Evolutionary conservation across 73 alveolate species (phyloP).

Genomic region (Stentor coeruleus): DNA sequence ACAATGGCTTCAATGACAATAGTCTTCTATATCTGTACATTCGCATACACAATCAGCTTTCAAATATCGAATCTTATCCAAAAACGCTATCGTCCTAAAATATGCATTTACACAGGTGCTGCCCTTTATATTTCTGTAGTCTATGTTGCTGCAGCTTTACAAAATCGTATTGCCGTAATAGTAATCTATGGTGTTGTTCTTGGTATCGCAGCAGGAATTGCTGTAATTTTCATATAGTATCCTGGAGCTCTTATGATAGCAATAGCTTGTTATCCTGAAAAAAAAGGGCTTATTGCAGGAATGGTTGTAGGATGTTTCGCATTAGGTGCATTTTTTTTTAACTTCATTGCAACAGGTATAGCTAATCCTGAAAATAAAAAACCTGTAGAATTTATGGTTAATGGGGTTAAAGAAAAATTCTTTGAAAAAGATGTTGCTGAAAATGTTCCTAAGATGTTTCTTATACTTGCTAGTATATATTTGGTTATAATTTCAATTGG

Average conservation of each 20-base stretch:
- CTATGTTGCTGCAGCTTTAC: neutral
- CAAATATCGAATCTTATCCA: neutral
- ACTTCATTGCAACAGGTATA: slow-evolving; percentile 40
- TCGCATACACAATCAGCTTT: neutral
- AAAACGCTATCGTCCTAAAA: neutral
- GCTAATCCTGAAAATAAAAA: slow-evolving; percentile 48
- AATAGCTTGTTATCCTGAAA: neutral
- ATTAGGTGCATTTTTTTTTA: slow-evolving; percentile 29
- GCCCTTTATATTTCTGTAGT: neutral
- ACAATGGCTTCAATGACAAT: neutral
- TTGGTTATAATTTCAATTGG: too few species aligned
- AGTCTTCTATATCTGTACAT: neutral
- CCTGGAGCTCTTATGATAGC: neutral
- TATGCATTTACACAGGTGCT: neutral
- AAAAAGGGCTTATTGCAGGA: neutral
- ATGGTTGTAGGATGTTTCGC: neutral
- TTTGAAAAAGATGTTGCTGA: slow-evolving; percentile 31
- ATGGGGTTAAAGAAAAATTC: too few species aligned
- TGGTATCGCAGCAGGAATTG: neutral
- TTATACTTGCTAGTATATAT: too few species aligned
- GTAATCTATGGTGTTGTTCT: neutral
- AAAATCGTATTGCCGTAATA: neutral
- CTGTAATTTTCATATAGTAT: too few species aligned
- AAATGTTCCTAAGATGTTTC: slow-evolving; percentile 55
- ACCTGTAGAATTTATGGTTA: slow-evolving; percentile 30